These are phyloP conservation scores for Alternaria arborescens DNA, from an alignment of 2,329 filamentous ascomycete species.

Conservation along the genomic window DNA sequence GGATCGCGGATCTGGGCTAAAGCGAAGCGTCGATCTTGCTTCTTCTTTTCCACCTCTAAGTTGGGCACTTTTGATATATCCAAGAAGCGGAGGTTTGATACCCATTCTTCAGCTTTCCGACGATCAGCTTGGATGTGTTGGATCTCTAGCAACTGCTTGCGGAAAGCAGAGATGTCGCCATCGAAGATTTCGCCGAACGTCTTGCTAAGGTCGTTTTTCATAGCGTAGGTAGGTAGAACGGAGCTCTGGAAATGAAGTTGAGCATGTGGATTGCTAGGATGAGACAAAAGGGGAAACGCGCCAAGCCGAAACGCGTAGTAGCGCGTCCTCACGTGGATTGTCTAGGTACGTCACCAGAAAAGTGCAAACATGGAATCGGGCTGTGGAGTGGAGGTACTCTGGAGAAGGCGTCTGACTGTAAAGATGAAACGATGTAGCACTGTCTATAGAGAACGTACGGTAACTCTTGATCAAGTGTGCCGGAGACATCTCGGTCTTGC, in stretches of 20 bases:
- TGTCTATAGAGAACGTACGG: background rate
- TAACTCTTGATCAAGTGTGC: background rate
- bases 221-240: background rate
- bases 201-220: constrained; percentile 26
- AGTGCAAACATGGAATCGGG: background rate
- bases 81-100: constrained; percentile 18
- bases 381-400: background rate
- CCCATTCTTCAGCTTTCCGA: constrained; percentile 20
- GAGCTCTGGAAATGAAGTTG: background rate
- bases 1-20: background rate
- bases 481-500: background rate
- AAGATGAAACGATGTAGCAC: background rate
- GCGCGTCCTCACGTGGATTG: constrained; percentile 3
- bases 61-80: constrained; percentile 25
- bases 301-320: background rate
- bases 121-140: constrained; percentile 17
- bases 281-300: background rate
- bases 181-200: constrained; percentile 31
- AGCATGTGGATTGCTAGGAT: background rate
- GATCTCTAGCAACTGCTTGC: constrained; percentile 26
- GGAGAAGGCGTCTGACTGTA: background rate
- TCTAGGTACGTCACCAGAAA: background rate
- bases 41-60: background rate
- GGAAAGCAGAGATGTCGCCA: constrained; percentile 14
- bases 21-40: background rate